Conservation (phyloP, 768 basidiomycete species). For the Baorangia bicolor region DNA sequence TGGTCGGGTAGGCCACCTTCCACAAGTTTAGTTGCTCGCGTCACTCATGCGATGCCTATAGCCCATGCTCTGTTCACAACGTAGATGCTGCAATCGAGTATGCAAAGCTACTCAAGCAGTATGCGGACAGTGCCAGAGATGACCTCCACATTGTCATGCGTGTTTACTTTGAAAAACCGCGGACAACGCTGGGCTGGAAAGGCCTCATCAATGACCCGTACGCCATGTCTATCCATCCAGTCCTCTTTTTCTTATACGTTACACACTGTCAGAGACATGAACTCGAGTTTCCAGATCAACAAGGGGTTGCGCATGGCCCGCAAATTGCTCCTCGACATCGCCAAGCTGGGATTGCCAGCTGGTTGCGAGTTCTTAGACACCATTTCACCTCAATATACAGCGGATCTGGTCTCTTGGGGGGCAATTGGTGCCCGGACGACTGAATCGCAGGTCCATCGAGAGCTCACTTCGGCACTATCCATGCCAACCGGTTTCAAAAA, state of each 20-base stretch:
- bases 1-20: slow-evolving; percentile 65
- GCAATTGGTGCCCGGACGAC: slow-evolving; percentile 94
- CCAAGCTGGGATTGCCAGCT: slow-evolving; percentile 86
- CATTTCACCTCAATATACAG: slow-evolving; percentile 83
- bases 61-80: slow-evolving; percentile 95
- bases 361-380: slow-evolving; percentile 96
- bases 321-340: slow-evolving; percentile 81
- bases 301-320: slow-evolving; percentile 89
- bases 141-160: slow-evolving; percentile 97
- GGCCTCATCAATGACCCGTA: slow-evolving; percentile 94
- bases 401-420: slow-evolving; percentile 92
- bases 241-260: neutral
- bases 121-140: slow-evolving; percentile 76
- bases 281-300: slow-evolving; percentile 94
- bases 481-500: slow-evolving; percentile 99
- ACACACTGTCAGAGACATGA: slow-evolving; percentile 55
- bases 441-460: slow-evolving; percentile 91
- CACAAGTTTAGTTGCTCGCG: neutral
- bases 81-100: slow-evolving; percentile 85
- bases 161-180: slow-evolving; percentile 96
- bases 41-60: slow-evolving; percentile 24
- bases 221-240: neutral
- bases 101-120: slow-evolving; percentile 72
- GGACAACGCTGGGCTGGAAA: slow-evolving; percentile 99
- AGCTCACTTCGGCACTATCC: slow-evolving; percentile 81